Base-by-base conservation (phyloP, 225 moss, liverwort and hornwort species). In the Pleurozium schreberi region DNA sequence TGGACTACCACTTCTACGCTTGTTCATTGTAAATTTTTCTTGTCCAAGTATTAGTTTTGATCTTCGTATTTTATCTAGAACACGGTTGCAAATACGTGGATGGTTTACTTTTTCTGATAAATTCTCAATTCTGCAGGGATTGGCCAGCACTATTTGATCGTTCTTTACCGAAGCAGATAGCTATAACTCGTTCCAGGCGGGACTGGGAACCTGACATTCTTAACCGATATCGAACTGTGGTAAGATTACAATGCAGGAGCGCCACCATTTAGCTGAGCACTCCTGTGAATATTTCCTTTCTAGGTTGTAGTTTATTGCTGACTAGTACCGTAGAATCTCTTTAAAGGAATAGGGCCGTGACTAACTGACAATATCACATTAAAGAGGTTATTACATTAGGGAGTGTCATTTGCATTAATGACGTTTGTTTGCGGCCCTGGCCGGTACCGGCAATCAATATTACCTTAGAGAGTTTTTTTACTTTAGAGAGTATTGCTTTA, bases 201-300 rank as follows among this genome's bases (percentile, higher is more conserved):
- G 98, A 98, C 66, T 98, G 98, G 98, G 98, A 98, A 86, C 94
- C 93, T 82, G 98, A 98, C 77, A 91, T 98, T 77, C 91, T 98
- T 77, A 93, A 89, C 53, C 96, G 98, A 63, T 98, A 95, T 89
- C 95, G 92, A 85, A 90, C 94, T 91, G 64, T 95, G 94, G 97
- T 98, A 92, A 65, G 92, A 86, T 60, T 58, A 22, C 42, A 52
- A 79, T 74, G 67, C 50, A 88, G 36, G 74, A 53, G 49, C 82
- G 15, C 80, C 86, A 82, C 52, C 65, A 82, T 76, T 59, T 69
- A 50, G 69, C 87, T 80, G 52, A 76, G 71, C 34, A 58, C 49
- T 63, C 73, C 57, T 86, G 53, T 80, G 40, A 45, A 52, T 42
- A 42, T 50, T 57, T 58, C 18, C 79, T 69, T 69, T 43, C 36